A percentile compares a stretch with the other conserved stretches of the same genome.
These are phyloP conservation scores for Colletotrichum caudatum DNA, from an alignment of 2,329 filamentous ascomycete genomes.

Conservation along the genomic window DNA sequence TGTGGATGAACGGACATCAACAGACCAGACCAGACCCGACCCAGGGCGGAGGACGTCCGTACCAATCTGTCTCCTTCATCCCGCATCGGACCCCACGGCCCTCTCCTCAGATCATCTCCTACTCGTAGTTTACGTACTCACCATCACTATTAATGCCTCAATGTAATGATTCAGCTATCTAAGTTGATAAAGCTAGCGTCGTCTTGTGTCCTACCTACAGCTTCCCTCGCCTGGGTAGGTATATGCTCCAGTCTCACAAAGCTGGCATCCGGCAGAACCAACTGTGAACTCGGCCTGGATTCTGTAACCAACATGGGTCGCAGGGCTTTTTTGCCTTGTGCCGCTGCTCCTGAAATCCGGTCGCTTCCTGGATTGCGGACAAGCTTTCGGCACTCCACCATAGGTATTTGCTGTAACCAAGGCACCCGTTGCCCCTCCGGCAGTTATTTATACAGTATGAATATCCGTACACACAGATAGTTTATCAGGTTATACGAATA, in stretches of 20 bases:
- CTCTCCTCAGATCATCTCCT: not conserved
- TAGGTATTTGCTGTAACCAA: conserved; percentile 26
- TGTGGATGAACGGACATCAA: conserved; percentile 9
- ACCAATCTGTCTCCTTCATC: conserved; percentile 2
- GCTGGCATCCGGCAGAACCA: conserved; percentile 1
- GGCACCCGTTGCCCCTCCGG: conserved; percentile 14
- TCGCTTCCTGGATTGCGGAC: conserved; percentile 10
- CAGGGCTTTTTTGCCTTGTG: conserved; percentile 11
- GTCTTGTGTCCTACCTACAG: not conserved
- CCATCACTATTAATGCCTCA: conserved; percentile 5
- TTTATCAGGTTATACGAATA: not conserved
- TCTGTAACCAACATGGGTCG: conserved; percentile 35
- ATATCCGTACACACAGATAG: no score
- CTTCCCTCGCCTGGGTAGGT: not conserved
- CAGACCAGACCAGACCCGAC: conserved; percentile 27
- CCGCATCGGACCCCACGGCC: not conserved
- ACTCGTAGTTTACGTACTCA: no score
- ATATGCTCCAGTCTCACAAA: conserved; percentile 2
- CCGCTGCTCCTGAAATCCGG: conserved; percentile 6
- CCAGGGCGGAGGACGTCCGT: not conserved
- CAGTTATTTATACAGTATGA: not conserved
- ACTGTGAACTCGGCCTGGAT: conserved; percentile 8
- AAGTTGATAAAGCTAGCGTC: not conserved
- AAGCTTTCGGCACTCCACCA: conserved; percentile 32
- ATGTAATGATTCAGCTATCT: not conserved